Conservation (phyloP, 2,329 filamentous ascomycete genomes). For the Ophiocordyceps camponoti-rufipedis region DNA sequence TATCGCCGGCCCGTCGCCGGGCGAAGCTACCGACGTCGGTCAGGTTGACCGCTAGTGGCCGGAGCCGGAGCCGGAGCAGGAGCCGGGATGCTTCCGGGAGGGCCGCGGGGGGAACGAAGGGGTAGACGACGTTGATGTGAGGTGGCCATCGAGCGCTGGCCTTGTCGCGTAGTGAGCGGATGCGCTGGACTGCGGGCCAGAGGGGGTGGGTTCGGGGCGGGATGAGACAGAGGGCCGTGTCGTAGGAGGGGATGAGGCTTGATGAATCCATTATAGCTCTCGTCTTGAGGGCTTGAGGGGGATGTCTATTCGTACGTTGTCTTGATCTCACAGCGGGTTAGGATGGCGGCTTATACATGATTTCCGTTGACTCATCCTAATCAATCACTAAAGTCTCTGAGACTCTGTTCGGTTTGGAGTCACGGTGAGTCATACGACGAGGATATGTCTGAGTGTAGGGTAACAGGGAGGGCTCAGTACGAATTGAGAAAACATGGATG, state of each 20-base stretch:
- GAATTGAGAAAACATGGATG: too few relatives aligned
- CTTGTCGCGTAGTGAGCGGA: conserved; percentile 46
- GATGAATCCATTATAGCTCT: not conserved
- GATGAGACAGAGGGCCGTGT: conserved; percentile 43
- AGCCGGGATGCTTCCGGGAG: conserved; percentile 23
- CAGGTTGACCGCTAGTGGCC: conserved; percentile 14
- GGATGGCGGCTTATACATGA: too few relatives aligned
- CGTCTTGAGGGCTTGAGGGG: not conserved
- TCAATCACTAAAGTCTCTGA: too few relatives aligned
- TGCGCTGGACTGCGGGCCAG: conserved; percentile 28
- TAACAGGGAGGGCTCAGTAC: too few relatives aligned
- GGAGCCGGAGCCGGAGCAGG: conserved; percentile 5
- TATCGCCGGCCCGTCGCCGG: conserved; percentile 21
- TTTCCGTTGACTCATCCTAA: too few relatives aligned
- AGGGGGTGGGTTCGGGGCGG: conserved; percentile 24
- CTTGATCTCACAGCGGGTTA: too few relatives aligned
- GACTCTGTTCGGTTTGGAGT: too few relatives aligned
- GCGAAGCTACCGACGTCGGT: conserved; percentile 25
- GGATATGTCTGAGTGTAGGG: too few relatives aligned
- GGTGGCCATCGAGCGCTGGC: conserved; percentile 44
- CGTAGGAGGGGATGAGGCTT: conserved; percentile 11
- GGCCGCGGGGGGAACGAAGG: conserved; percentile 33
- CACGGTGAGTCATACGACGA: too few relatives aligned
- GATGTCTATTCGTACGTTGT: too few relatives aligned
- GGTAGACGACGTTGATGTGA: conserved; percentile 49